phyloP scores from a whole-genome alignment of 164 flowering plant genomes.

The Tinospora cordifolia region DNA sequence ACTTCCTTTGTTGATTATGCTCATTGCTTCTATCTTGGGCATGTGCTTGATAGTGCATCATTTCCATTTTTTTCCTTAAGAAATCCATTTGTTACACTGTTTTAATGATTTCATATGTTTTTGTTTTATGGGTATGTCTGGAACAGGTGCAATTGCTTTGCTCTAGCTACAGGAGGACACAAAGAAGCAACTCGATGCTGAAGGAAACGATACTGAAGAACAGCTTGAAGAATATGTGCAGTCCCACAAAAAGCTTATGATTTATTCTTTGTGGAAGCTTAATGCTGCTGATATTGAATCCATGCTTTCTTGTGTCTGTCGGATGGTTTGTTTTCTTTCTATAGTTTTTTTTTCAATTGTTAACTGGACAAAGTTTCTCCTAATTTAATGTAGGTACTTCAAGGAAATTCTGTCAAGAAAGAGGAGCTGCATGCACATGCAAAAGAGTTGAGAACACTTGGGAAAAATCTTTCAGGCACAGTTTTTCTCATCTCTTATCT shows the following conservation, averaged over 20 bases:
- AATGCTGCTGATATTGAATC: conserved; percentile 96
- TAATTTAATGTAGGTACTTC: conserved; percentile 64
- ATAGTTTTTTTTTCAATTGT: neutral
- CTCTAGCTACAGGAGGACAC: conserved; percentile 95
- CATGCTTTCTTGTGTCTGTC: conserved; percentile 93
- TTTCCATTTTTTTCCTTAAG: neutral
- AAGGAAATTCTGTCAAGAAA: conserved; percentile 65
- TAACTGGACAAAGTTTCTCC: neutral
- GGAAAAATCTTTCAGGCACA: conserved; percentile 87
- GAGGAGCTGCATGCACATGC: conserved; percentile 92
- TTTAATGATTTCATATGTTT: neutral
- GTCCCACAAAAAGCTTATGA: conserved; percentile 72
- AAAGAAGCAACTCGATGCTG: conserved; percentile 81
- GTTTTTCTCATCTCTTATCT: neutral
- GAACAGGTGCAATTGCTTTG: conserved; percentile 76
- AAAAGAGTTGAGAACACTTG: conserved; percentile 83
- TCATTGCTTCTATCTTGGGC: neutral
- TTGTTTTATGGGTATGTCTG: neutral
- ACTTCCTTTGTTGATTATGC: neutral
- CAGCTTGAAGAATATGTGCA: conserved; percentile 84
- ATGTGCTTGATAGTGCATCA: neutral
- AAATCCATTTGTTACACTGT: neutral
- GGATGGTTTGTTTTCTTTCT: conserved; percentile 50
- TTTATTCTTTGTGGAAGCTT: too few relatives aligned
- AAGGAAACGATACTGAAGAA: conserved; percentile 88